Base-by-base conservation (phyloP, 805 yeast species). In the Candida schatavii region DNA sequence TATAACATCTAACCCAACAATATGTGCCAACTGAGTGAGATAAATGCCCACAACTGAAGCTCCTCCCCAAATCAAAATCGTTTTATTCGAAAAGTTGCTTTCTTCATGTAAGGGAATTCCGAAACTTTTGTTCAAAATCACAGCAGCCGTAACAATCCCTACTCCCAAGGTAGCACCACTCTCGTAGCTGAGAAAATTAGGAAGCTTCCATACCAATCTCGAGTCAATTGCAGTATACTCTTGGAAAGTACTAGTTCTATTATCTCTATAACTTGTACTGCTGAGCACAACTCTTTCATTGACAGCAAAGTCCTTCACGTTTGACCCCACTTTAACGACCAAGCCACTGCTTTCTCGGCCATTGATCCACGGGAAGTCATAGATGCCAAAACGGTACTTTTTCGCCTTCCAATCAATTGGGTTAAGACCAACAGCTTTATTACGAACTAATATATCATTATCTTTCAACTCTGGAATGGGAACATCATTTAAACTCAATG, bases 391-490 rank as follows among this genome's bases (percentile, higher is more conserved):
- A 32, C 61, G 57, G 46, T 66, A 73, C 41, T 66, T 69, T 39
- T 69, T 68, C 5, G 73, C 70, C 49, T 73, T 73, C 78, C 78
- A 73, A 48, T 73, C 78, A 25, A 73, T 61, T 7, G 75, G 78
- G 46, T 73, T 73, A 31, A 73, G 48, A 0, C 78, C 78, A 35
- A 72, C 57, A 35, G 59, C 64, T 36, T 43, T 51, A 38, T 61
- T 61, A 14, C 42, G 35, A 3, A 61, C 51, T 29, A 61, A 45
- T 22, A 61, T 47, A 39, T 61, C 66, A 41, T 55, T 32, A 10
- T 41, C 49, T 2, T 43, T 35, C 7, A 56, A 25, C 18, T 46
- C 47, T 2, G 56, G 62, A 28, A 56, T 36, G 11, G 61, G 59
- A 37, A 36, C 26, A 42, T 41, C 26, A 46, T 43, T 3, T 15